Percentiles rank a stretch among this genome's conserved stretches.
Conservation (phyloP, 257 asterid species). For the Jaltomata sinuosa region DNA sequence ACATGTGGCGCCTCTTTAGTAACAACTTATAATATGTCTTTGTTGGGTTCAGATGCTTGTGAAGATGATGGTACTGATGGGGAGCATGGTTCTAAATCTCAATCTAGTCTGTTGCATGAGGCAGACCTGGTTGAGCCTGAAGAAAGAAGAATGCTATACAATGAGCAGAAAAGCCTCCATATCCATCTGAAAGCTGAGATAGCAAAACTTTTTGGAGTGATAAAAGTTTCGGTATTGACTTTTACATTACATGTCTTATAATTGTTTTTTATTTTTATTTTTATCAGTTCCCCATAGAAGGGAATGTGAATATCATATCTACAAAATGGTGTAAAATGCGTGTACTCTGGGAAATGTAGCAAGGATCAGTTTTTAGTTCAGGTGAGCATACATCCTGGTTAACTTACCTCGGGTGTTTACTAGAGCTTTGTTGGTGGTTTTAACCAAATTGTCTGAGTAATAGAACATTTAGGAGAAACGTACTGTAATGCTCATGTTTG, state of each 20-base stretch:
- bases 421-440: background rate
- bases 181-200: constrained; percentile 24
- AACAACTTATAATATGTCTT: background rate
- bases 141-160: constrained; percentile 3
- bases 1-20: constrained; percentile 1
- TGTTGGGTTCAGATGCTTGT: background rate
- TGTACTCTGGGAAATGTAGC: background rate
- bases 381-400: background rate
- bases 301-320: background rate
- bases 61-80: background rate
- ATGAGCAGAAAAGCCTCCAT: constrained; percentile 21
- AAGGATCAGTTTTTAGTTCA: background rate
- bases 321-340: background rate
- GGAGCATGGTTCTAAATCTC: background rate
- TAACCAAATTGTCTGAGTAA: background rate
- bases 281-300: background rate
- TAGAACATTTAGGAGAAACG: background rate
- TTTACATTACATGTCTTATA: constrained; percentile 34
- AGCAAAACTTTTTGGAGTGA: constrained; percentile 20
- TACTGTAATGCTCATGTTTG: background rate
- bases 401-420: background rate
- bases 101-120: constrained; percentile 3
- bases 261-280: background rate
- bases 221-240: constrained; percentile 31
- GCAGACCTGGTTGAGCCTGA: background rate